Percentiles rank a stretch among this genome's conserved stretches.
Evolutionary conservation across 1,284 basidiomycete species (phyloP).

Genomic region (Apiotrichum siamense): DNA sequence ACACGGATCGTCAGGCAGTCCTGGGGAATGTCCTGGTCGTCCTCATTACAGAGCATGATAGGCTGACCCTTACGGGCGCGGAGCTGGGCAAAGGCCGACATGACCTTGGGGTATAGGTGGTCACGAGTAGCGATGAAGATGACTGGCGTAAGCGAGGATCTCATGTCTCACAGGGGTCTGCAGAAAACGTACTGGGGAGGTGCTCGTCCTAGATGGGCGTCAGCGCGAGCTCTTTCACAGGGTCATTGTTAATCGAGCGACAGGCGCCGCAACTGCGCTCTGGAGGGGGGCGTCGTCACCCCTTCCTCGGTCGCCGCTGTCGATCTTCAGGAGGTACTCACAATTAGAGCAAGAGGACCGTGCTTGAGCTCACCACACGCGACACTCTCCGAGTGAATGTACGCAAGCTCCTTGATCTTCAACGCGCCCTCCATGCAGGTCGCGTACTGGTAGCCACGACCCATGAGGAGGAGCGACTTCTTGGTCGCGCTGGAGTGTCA

Average conservation of each 20-base stretch:
- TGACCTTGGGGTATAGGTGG: conserved; percentile 89
- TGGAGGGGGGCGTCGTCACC: too few species aligned
- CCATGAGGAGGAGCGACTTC: conserved; percentile 92
- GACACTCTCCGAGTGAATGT: conserved; percentile 54
- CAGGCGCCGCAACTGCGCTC: too few species aligned
- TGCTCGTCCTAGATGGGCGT: too few species aligned
- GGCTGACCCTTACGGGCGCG: conserved; percentile 94
- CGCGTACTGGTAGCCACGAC: conserved; percentile 94
- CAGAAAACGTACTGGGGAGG: neutral
- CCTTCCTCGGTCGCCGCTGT: too few species aligned
- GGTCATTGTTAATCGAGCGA: too few species aligned
- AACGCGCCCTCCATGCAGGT: conserved; percentile 97
- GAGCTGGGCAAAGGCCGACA: conserved; percentile 91
- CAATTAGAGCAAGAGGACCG: conserved; percentile 92
- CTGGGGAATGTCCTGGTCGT: conserved; percentile 64
- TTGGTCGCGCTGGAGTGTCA: conserved; percentile 64
- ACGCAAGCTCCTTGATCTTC: conserved; percentile 98
- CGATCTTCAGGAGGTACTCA: conserved; percentile 96
- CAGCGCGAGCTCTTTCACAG: too few species aligned
- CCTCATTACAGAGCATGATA: conserved; percentile 94
- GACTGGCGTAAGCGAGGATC: conserved; percentile 46
- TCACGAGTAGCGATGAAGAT: conserved; percentile 99
- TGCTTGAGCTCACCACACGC: conserved; percentile 96
- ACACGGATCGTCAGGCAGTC: conserved; percentile 67
- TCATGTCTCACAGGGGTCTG: too few species aligned